phyloP scores from a whole-genome alignment of 2,329 filamentous ascomycete genomes.

The Trichoderma koningiopsis region DNA sequence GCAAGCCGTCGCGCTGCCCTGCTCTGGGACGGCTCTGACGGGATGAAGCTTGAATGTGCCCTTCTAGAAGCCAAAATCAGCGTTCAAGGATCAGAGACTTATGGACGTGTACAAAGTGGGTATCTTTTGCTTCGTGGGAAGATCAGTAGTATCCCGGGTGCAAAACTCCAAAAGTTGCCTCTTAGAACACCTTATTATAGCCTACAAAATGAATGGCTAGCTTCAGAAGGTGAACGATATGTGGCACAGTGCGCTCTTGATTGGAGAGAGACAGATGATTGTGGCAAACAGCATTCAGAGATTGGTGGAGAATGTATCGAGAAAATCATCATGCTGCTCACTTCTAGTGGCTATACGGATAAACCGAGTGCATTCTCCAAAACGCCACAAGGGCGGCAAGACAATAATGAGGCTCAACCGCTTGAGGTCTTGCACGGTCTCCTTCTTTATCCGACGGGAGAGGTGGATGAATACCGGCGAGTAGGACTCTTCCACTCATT shows the following conservation, averaged over 20 bases:
- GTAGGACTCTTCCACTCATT: conserved; percentile 1
- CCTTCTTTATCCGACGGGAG: neutral
- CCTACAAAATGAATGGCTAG: conserved; percentile 3
- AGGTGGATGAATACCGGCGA: conserved; percentile 1
- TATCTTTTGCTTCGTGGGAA: conserved; percentile 2
- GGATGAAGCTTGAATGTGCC: neutral
- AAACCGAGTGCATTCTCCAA: neutral
- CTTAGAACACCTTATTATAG: neutral
- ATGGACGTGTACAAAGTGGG: neutral
- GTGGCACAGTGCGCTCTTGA: conserved; percentile 9
- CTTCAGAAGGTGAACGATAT: neutral
- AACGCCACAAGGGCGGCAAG: neutral
- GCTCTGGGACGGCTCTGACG: neutral
- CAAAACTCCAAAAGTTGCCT: neutral
- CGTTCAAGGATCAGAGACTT: neutral
- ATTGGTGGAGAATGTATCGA: neutral
- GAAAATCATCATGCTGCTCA: neutral
- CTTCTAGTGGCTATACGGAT: neutral
- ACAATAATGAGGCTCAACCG: neutral
- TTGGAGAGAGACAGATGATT: neutral
- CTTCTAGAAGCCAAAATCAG: neutral
- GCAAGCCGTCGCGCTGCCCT: neutral
- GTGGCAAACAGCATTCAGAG: neutral
- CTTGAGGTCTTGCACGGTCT: conserved; percentile 1
- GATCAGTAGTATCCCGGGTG: neutral